Evolutionary conservation across 108 stramenopile species (phyloP), one percentile per base, ranked within the genome.

Genomic region (Cyclotella baltica): DNA sequence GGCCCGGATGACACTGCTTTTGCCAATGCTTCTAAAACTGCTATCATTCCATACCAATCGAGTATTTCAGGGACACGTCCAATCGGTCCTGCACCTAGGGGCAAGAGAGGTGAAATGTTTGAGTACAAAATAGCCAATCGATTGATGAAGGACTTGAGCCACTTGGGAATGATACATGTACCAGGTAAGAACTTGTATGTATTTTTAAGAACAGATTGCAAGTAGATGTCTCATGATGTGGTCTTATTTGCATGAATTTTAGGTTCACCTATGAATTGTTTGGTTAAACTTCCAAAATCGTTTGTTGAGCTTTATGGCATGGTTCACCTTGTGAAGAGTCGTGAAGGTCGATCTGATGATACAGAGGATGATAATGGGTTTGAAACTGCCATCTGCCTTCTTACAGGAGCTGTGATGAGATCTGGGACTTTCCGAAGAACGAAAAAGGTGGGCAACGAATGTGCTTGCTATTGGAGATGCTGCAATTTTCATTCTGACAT

Each of bases 381-480:
- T 23, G 96, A 97, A 81, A 89, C 89, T 56, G 96, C 96, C 5
- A 92, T 97, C 46, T 97, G 96, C 73, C 88, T 97, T 6, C 59
- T 97, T 48, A 93, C 94, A 18, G 96, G 96, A 18, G 71, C 91
- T 29, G 92, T 97, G 10, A 91, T 97, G 90, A 72, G 85, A 62
- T 91, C 96, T 33, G 96, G 93, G 36, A 84, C 86, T 15, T 27
- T 77, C 9, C 70, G 90, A 46, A 88, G 91, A 10, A 71, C 62
- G 62, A 77, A 73, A 79, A 48, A 46, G 37, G 78, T 85, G 58
- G 80, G 84, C 53, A n/a, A 30, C 56, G n/a, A 13, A 13, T 6
- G 15, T 18, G 0, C 13, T 55, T 55, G 53, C 28, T 22, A 22
- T 13, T 57, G 25, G 15, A 29, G 1, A 25, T 4, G n/a, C n/a